Evolutionary conservation across 2,329 filamentous ascomycete species (phyloP), one percentile per base, ranked within the genome.

Genomic region (Mollisia scopiformis): DNA sequence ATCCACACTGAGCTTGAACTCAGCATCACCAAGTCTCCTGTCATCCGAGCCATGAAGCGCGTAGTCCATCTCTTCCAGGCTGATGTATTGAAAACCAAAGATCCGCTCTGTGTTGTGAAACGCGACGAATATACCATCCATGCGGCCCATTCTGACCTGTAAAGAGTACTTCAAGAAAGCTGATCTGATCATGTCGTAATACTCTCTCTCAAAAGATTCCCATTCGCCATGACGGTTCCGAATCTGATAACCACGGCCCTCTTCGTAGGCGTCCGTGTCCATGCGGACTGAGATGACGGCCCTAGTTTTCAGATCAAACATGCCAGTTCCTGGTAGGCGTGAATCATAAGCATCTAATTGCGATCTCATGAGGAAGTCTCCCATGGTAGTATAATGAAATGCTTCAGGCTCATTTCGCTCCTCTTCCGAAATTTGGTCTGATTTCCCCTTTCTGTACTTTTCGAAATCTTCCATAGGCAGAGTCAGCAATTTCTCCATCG

Each of bases 41-140:
- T 93, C 81, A 0, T 74, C 70, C 54, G 92, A 89, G 23, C 92
- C 93, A 73, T 99, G 96, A n/a, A 99, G 76, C 0, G 92, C 85
- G n/a, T 82, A 73, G 73, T 99, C 95, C 89, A 99, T 93, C 72
- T 99, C 95, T 3, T 85, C 74, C 14, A 98, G 77, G 61, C 88
- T 88, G 62, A 99, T 84, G 73, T 99, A 99, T 75, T 99, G 95
- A 75, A 99, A 99, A 6, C 95, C 95, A 73, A 99, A 99, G 53
- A 99, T 96, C 58, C 93, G 90, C 75, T 93, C 84, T 2, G 93
- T 91, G 74, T 99, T 99, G 79, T 99, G 95, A 74, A 88, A 99
- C 2, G 95, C 95, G 23, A 98, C 91, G 72, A 98, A 99, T 53
- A 98, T 97, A 57, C 95, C 95, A 73, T 99, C 94, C 96, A 99